A percentile compares a stretch with the other conserved stretches of the same genome.
These are phyloP conservation scores for Linnemannia zychae DNA, from an alignment of 192 early-diverging fungal species.

Conservation along the genomic window DNA sequence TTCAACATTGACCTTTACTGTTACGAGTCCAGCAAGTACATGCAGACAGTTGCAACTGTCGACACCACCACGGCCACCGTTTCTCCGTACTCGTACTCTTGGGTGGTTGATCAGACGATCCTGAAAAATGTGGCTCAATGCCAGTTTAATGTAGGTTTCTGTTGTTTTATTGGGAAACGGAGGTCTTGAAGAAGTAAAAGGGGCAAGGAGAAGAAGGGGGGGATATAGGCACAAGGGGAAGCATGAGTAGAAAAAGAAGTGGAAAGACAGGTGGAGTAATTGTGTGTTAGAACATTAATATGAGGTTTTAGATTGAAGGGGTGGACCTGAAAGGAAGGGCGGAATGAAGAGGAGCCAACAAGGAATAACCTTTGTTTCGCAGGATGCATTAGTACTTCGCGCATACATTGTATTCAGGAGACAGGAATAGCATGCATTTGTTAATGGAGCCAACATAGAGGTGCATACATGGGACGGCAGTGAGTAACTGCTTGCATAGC, in stretches of 20 bases:
- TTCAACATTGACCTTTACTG: constrained; percentile 42
- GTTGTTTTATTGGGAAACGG: background rate
- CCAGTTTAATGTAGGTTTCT: constrained; percentile 24
- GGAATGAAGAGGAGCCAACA: background rate
- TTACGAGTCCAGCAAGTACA: constrained; percentile 12
- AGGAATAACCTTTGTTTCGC: background rate
- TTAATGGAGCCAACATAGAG: no score
- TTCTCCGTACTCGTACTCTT: constrained; percentile 9
- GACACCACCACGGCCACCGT: background rate
- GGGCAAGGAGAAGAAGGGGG: background rate
- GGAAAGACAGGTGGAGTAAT: background rate
- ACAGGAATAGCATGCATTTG: no score
- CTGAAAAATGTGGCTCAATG: constrained; percentile 7
- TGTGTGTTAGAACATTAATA: background rate
- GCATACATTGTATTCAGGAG: background rate
- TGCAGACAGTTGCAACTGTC: constrained; percentile 29
- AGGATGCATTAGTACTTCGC: background rate
- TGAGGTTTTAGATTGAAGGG: background rate
- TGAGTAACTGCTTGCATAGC: no score
- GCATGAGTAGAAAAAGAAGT: background rate
- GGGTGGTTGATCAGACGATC: constrained; percentile 31
- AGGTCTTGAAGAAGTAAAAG: background rate
- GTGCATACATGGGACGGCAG: no score
- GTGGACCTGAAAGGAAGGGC: background rate
- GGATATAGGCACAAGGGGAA: no score